Conservation (phyloP, 148 eudicot species). For the Beta vulgaris region DNA sequence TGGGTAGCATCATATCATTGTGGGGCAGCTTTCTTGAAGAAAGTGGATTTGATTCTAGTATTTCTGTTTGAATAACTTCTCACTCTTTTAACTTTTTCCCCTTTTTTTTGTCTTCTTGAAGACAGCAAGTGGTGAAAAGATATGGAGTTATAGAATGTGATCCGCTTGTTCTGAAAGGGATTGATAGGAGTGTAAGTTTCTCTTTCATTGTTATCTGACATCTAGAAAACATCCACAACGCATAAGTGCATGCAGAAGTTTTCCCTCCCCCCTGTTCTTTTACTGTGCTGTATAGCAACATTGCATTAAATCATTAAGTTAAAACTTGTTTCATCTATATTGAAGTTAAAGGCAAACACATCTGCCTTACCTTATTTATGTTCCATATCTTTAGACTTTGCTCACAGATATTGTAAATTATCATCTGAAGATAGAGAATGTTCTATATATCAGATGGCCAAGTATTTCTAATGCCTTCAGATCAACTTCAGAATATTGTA, state of each 20-base stretch:
- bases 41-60: neutral
- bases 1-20: neutral
- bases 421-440: no score
- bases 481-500: neutral
- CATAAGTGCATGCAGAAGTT: neutral
- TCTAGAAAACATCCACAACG: neutral
- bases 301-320: neutral
- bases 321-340: neutral
- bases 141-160: slow-evolving; percentile 86
- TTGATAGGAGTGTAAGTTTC: slow-evolving; percentile 69
- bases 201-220: slow-evolving; percentile 6
- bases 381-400: neutral
- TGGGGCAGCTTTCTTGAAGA: slow-evolving; percentile 4
- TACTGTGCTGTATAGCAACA: neutral
- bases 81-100: slow-evolving; percentile 13
- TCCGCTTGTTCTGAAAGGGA: slow-evolving; percentile 68
- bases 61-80: slow-evolving; percentile 12
- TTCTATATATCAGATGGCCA: no score
- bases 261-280: neutral
- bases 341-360: neutral
- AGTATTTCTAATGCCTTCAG: neutral
- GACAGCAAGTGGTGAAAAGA: slow-evolving; percentile 50
- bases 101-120: slow-evolving; percentile 35
- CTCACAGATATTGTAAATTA: neutral
- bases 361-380: neutral